Percentiles rank a stretch among this genome's conserved stretches.
Conservation (phyloP, 345 rosid species). For the Populus tremula region DNA sequence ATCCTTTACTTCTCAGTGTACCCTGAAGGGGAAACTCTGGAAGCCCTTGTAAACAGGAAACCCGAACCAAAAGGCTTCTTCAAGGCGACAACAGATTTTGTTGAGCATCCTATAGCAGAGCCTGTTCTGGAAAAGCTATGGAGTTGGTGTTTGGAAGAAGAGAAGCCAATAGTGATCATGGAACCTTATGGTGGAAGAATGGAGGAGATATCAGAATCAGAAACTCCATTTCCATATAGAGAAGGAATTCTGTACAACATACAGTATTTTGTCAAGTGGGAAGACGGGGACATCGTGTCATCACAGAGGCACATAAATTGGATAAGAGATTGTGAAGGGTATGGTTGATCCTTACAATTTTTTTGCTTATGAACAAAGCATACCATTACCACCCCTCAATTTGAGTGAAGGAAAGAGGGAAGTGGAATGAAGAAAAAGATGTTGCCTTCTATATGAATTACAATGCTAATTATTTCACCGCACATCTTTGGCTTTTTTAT, state of each 20-base stretch:
- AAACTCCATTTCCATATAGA: conserved; percentile 19
- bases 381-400: too few relatives aligned
- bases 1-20: conserved; percentile 10
- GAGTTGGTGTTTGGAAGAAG: not conserved
- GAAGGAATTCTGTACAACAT: conserved; percentile 20
- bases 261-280: conserved; percentile 28
- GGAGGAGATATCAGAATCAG: conserved; percentile 8
- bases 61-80: conserved; percentile 9
- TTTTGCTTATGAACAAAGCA: too few relatives aligned
- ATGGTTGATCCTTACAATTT: too few relatives aligned
- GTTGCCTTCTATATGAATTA: too few relatives aligned
- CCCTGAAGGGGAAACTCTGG: not conserved
- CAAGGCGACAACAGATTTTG: conserved; percentile 22
- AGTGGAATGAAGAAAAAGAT: too few relatives aligned
- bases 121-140: conserved; percentile 6
- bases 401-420: too few relatives aligned
- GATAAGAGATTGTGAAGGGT: conserved; percentile 13
- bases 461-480: too few relatives aligned
- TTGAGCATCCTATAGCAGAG: not conserved
- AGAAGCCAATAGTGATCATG: not conserved
- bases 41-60: conserved; percentile 14
- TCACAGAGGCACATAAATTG: conserved; percentile 11
- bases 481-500: too few relatives aligned
- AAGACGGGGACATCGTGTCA: not conserved
- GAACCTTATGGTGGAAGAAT: not conserved